Evolutionary conservation across 2,329 filamentous ascomycete species (phyloP).

Genomic region (Metarhizium guizhouense): DNA sequence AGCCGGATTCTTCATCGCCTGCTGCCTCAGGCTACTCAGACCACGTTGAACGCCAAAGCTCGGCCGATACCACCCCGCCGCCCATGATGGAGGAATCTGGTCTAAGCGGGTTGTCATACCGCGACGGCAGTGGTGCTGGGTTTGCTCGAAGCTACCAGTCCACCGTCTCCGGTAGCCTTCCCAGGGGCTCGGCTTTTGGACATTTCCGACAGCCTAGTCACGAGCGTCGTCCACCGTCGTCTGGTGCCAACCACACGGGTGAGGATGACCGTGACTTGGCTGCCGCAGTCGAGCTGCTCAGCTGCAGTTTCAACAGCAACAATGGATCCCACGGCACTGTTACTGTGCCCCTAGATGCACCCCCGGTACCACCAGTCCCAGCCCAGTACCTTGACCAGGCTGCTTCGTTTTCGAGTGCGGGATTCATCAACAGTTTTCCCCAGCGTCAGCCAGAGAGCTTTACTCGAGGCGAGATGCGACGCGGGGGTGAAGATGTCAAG

Average conservation of each 20-base stretch:
- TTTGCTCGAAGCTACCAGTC: conserved; percentile 80
- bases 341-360: conserved; percentile 61
- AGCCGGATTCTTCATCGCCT: conserved; percentile 74
- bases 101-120: conserved; percentile 40
- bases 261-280: conserved; percentile 83
- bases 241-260: conserved; percentile 64
- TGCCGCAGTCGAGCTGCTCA: conserved; percentile 81
- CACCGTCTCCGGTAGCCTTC: conserved; percentile 39
- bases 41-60: conserved; percentile 68
- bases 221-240: conserved; percentile 69
- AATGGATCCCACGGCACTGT: conserved; percentile 54
- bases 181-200: conserved; percentile 35
- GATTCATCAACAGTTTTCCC: conserved; percentile 56
- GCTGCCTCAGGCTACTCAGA: conserved; percentile 75
- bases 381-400: conserved; percentile 64
- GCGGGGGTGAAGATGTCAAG: conserved; percentile 49
- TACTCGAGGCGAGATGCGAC: conserved; percentile 48
- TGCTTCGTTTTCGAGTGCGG: conserved; percentile 46
- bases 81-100: conserved; percentile 61
- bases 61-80: conserved; percentile 85
- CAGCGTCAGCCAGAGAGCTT: conserved; percentile 55
- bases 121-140: conserved; percentile 46
- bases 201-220: conserved; percentile 68
- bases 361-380: conserved; percentile 81
- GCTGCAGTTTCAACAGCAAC: conserved; percentile 80